Evolutionary conservation across 2,329 filamentous ascomycete genomes (phyloP), one percentile per base, ranked within the genome.

Genomic region (Biscogniauxia mediterranea): DNA sequence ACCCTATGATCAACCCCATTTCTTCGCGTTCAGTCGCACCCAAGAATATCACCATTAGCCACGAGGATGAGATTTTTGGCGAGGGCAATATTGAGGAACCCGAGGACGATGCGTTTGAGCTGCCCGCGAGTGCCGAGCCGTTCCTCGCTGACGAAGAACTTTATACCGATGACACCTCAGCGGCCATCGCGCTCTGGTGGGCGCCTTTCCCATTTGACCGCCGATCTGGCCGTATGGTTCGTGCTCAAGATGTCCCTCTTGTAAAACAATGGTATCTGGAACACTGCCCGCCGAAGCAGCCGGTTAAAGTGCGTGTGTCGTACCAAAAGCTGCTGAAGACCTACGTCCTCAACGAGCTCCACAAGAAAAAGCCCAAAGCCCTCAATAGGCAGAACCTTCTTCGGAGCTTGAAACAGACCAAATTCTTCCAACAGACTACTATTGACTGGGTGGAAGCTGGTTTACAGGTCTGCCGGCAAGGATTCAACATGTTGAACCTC

Each of bases 361-460:
- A 99, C 78, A 96, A 94, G 80, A 96, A 93, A 78, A 92, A 90
- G 67, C 92, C 94, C 6, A 98, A 99, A 81, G 92, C 95, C 3
- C 89, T 97, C 68, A 97, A 93, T 80, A 96, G 94, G 74, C 95
- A 99, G 73, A 92, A 96, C 71, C 79, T 99, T 61, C 85, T 98
- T 74, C 88, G 87, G 70, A 96, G 92, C 8, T 78, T 99, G 67
- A 98, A 97, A 78, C 89, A 92, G 68, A 99, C 95, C 54, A 99
- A 99, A 73, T 99, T 99, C 80, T 99, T 99, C 84, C 96, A 99
- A 77, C 95, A 98, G 77, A 99, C 95, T 2, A 97, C 92, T 8
- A 98, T 99, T 66, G 95, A 99, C 75, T 99, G 95, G 95, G 95
- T 99, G 51, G 95, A 99, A 80, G 95, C 96, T 69, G 95, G 96